Evolutionary conservation across 2,329 filamentous ascomycete genomes (phyloP), one percentile per base, ranked within the genome.

Genomic region (Ceratocystiopsis brevicomis): DNA sequence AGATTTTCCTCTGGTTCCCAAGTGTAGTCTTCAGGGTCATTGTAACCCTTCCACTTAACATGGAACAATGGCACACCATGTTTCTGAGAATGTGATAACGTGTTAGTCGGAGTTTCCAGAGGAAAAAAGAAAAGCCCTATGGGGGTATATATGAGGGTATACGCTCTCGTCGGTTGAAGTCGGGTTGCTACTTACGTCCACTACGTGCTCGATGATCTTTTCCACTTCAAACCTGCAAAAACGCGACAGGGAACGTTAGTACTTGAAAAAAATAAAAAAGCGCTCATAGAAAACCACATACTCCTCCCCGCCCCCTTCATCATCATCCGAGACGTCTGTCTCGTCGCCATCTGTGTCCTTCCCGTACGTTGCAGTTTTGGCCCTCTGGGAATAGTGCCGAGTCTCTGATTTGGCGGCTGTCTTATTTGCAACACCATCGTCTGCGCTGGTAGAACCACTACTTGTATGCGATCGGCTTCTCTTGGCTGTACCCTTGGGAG

Each of bases 41-140:
- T 73, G 48, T 78, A 90, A 3, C 82, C 82, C 49, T 82, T 73
- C 83, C 83, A 90, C 53, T 88, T 86, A 34, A 90, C 80, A 42
- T 78, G 68, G 53, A 80, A 86, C 39, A 68, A 66, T 0, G 76
- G 53, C 5, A 57, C 56, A 17, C 70, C 42, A 15, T 40, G 71
- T 62, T 73, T 46, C 10, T 37, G 11, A 14, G 3, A 13, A 48
- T 14, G 43, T 15, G 8, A 5, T 13, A 15, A 48, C 15, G 43
- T 34, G 33, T 34, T 4, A 34, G 33, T 13, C 2, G 2, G 8
- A 6, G 6, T 10, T 30, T 30, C 10, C 6, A 34, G 32, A 33
- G 32, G 19, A 21, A 21, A 21, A 21, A 8, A 16, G 8, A 3
- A 6, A 14, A 15, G 6, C 16, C 8, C 11, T 39, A n/a, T 15